These are phyloP conservation scores for Dactylella cylindrospora DNA, from an alignment of 2,329 filamentous ascomycete species.

Conservation along the genomic window DNA sequence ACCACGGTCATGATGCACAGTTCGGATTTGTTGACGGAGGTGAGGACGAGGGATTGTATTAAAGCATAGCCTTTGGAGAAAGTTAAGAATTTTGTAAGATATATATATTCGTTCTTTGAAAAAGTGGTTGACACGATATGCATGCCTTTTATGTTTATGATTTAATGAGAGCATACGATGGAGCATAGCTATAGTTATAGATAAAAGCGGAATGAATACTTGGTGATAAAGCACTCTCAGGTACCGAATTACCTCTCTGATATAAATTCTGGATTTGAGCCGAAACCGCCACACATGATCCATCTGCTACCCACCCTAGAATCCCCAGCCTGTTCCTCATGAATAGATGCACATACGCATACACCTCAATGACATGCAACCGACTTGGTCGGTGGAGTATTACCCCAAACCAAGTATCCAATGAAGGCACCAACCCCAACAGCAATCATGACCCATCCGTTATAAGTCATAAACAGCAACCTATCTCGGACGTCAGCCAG, in stretches of 20 bases:
- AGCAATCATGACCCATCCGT: constrained; percentile 93
- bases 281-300: too few species aligned
- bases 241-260: too few species aligned
- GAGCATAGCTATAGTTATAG: too few species aligned
- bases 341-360: too few species aligned
- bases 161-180: too few species aligned
- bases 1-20: constrained; percentile 40
- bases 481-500: constrained; percentile 58
- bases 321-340: too few species aligned
- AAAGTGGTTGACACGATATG: not conserved
- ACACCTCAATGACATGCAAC: constrained; percentile 78
- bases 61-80: not conserved
- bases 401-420: constrained; percentile 76
- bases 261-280: too few species aligned
- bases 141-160: too few species aligned
- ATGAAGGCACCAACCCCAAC: constrained; percentile 86
- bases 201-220: too few species aligned
- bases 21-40: constrained; percentile 48
- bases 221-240: too few species aligned
- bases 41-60: constrained; percentile 52
- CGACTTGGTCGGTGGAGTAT: constrained; percentile 72
- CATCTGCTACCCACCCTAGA: too few species aligned
- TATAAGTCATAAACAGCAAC: constrained; percentile 99
- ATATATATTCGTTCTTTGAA: not conserved
- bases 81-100: not conserved